phyloP scores from a whole-genome alignment of 2,329 filamentous ascomycete genomes.

The Fusarium scirpi region DNA sequence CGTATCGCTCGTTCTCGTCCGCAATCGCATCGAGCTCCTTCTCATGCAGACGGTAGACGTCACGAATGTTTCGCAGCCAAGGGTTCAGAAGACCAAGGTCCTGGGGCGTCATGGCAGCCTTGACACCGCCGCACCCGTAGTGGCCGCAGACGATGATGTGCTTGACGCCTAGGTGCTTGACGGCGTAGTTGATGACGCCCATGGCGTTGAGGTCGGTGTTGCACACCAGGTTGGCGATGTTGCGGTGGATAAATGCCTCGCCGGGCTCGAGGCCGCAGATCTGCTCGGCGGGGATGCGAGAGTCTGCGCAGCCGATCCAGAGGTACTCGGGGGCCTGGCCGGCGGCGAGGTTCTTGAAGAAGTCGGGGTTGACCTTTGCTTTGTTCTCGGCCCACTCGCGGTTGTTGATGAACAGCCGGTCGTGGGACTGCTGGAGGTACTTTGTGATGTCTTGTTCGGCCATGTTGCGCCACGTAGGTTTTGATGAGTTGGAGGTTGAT shows the following conservation, averaged over 20 bases:
- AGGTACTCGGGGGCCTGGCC: slow-evolving; percentile 79
- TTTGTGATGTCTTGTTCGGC: slow-evolving; percentile 58
- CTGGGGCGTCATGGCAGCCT: slow-evolving; percentile 78
- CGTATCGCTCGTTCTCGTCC: slow-evolving; percentile 70
- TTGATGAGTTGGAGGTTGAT: slow-evolving; percentile 16
- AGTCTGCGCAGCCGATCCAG: slow-evolving; percentile 94
- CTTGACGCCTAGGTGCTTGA: slow-evolving; percentile 82
- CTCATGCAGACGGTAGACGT: slow-evolving; percentile 79
- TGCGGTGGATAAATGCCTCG: slow-evolving; percentile 93
- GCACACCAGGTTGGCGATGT: slow-evolving; percentile 90
- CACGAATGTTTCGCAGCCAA: slow-evolving; percentile 79
- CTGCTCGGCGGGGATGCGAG: slow-evolving; percentile 89
- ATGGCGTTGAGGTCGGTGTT: slow-evolving; percentile 83
- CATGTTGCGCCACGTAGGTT: slow-evolving; percentile 47
- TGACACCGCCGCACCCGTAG: slow-evolving; percentile 82
- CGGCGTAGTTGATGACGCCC: slow-evolving; percentile 88
- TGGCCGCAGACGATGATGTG: slow-evolving; percentile 84
- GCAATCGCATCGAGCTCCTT: slow-evolving; percentile 73
- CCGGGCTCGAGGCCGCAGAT: slow-evolving; percentile 86
- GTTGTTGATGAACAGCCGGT: slow-evolving; percentile 77
- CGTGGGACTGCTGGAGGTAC: slow-evolving; percentile 73
- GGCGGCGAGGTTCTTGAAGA: slow-evolving; percentile 72
- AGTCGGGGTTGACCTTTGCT: slow-evolving; percentile 68
- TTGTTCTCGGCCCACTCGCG: slow-evolving; percentile 72
- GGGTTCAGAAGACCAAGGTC: slow-evolving; percentile 79